Percentiles rank a stretch among this genome's conserved stretches.
Conservation (phyloP, 2,329 filamentous ascomycete species). For the Cladosporium phlei region DNA sequence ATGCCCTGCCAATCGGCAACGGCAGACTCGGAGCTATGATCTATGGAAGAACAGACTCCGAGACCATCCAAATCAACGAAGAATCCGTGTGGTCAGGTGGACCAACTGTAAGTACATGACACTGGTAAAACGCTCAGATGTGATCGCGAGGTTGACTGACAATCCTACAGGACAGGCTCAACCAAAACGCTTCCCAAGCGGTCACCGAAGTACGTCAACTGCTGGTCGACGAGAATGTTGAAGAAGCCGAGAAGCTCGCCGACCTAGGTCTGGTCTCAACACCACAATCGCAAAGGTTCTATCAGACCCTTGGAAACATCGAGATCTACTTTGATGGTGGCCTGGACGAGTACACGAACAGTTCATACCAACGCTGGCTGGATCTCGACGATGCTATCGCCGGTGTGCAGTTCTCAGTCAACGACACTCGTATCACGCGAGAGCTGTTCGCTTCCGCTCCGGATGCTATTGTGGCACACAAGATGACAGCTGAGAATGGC, state of each 20-base stretch:
- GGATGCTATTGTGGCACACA: slow-evolving; percentile 4
- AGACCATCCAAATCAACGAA: slow-evolving; percentile 10
- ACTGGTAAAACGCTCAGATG: too few relatives aligned
- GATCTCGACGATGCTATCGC: slow-evolving; percentile 8
- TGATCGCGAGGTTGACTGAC: too few relatives aligned
- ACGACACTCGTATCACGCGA: slow-evolving; percentile 1
- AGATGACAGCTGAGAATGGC: neutral
- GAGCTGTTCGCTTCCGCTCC: slow-evolving; percentile 9
- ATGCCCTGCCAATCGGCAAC: slow-evolving; percentile 7
- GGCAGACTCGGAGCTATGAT: slow-evolving; percentile 7
- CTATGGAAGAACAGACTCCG: slow-evolving; percentile 1
- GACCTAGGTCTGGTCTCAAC: slow-evolving; percentile 6
- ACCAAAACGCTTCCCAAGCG: slow-evolving; percentile 4
- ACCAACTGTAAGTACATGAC: too few relatives aligned
- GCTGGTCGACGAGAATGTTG: neutral
- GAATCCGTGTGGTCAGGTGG: slow-evolving; percentile 10
- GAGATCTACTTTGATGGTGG: slow-evolving; percentile 10
- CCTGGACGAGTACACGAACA: slow-evolving; percentile 2
- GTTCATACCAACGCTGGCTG: slow-evolving; percentile 8
- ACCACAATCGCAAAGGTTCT: slow-evolving; percentile 3
- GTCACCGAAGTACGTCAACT: slow-evolving; percentile 7
- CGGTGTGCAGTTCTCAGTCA: slow-evolving; percentile 7
- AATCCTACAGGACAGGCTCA: slow-evolving; percentile 7
- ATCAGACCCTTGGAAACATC: slow-evolving; percentile 7
- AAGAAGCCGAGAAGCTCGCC: slow-evolving; percentile 7